phyloP scores from a whole-genome alignment of 2,329 filamentous ascomycete species.

The Colletotrichum sp. region DNA sequence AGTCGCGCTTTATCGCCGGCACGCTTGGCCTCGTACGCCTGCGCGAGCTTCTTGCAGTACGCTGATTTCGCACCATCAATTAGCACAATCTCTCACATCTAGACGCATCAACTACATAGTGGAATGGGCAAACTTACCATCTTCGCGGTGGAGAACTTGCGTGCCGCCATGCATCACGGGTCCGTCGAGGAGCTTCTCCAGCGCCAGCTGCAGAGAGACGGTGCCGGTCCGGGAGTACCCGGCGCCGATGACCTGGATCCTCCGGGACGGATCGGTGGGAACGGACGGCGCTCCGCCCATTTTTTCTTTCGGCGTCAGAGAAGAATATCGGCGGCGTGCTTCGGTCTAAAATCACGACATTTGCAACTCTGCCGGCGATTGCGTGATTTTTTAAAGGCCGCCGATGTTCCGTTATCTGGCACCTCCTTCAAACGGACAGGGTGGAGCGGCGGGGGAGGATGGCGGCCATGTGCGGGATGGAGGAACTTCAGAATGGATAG shows the following conservation, averaged over 20 bases:
- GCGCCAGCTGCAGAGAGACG: slow-evolving; percentile 52
- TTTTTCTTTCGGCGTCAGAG: background rate
- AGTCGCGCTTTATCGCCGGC: slow-evolving; percentile 27
- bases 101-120: background rate
- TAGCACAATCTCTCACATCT: background rate
- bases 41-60: background rate
- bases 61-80: background rate
- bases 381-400: background rate
- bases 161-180: slow-evolving; percentile 56
- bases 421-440: background rate
- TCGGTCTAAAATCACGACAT: background rate
- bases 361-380: background rate
- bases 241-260: slow-evolving; percentile 46
- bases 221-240: slow-evolving; percentile 54
- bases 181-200: slow-evolving; percentile 50
- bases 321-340: background rate
- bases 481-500: background rate
- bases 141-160: slow-evolving; percentile 37
- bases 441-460: background rate
- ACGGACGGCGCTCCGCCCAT: slow-evolving; percentile 35
- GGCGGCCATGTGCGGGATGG: background rate
- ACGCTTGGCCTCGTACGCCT: background rate
- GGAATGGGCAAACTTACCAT: slow-evolving; percentile 27
- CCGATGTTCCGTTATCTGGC: background rate
- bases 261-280: slow-evolving; percentile 32